Conservation (phyloP, 1,284 basidiomycete species). For the Ganoderma sp. region DNA sequence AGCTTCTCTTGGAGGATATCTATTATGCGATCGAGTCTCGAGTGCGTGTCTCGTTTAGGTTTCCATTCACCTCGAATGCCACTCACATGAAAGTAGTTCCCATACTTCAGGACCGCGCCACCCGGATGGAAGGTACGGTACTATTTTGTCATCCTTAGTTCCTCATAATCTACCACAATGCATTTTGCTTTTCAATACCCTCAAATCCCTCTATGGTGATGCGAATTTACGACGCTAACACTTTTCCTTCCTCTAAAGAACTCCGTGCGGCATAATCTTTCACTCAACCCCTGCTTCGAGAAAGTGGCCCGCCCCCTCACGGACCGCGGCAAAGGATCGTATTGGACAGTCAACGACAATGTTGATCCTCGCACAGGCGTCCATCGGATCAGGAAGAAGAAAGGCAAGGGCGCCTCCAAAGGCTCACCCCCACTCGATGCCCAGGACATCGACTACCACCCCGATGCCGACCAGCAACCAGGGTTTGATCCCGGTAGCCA, state of each 20-base stretch:
- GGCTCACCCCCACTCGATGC: slow-evolving; percentile 36
- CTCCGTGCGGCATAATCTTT: slow-evolving; percentile 93
- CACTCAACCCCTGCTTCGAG: slow-evolving; percentile 92
- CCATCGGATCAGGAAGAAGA: slow-evolving; percentile 83
- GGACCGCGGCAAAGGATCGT: slow-evolving; percentile 86
- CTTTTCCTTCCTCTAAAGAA: slow-evolving; percentile 57
- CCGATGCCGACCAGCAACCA: slow-evolving; percentile 41
- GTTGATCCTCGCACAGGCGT: slow-evolving; percentile 86
- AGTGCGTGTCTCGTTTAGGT: slow-evolving; percentile 50
- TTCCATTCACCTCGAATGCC: slow-evolving; percentile 8
- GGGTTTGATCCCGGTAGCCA: slow-evolving; percentile 60
- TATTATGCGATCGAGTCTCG: slow-evolving; percentile 87
- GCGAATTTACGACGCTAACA: slow-evolving; percentile 38
- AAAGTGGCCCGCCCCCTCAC: slow-evolving; percentile 89
- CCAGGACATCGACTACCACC: slow-evolving; percentile 63
- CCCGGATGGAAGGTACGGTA: slow-evolving; percentile 82
- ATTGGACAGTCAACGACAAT: slow-evolving; percentile 88
- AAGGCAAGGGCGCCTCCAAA: slow-evolving; percentile 62
- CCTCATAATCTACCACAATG: neutral
- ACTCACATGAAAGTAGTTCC: slow-evolving; percentile 59
- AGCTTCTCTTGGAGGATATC: slow-evolving; percentile 81
- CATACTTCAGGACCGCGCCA: slow-evolving; percentile 81
- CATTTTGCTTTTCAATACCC: neutral
- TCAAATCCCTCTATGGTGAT: neutral
- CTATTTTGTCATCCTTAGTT: slow-evolving; percentile 8